Percentiles rank a stretch among this genome's conserved stretches.
Evolutionary conservation across 148 eudicot genomes (phyloP).

Genomic region (Simmondsia chinensis): DNA sequence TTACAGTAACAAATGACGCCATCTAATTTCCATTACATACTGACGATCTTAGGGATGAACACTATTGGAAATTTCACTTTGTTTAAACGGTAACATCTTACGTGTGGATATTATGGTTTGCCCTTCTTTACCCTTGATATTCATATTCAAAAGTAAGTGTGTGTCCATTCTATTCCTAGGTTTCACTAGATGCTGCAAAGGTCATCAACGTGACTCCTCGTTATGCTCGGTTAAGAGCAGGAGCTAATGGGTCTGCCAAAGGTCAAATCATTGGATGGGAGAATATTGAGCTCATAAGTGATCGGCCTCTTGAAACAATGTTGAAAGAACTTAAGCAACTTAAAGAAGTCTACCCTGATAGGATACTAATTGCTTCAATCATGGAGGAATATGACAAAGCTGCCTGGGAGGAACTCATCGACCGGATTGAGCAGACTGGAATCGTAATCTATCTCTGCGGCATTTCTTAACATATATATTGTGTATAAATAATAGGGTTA

Average conservation of each 20-base stretch:
- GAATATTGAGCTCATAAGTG: constrained; percentile 93
- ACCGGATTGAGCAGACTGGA: constrained; percentile 94
- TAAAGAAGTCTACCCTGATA: constrained; percentile 94
- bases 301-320: constrained; percentile 97
- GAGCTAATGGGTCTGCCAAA: constrained; percentile 72
- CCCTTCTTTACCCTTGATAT: too few relatives aligned
- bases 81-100: too few relatives aligned
- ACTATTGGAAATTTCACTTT: too few relatives aligned
- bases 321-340: constrained; percentile 78
- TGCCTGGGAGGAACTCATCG: constrained; percentile 96
- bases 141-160: too few relatives aligned
- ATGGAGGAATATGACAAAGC: constrained; percentile 94
- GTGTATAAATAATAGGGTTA: neutral
- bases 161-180: too few relatives aligned
- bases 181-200: constrained; percentile 87
- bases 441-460: constrained; percentile 34
- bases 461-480: neutral
- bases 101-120: too few relatives aligned
- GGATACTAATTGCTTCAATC: constrained; percentile 89
- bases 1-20: too few relatives aligned
- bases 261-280: constrained; percentile 95
- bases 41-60: too few relatives aligned
- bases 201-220: constrained; percentile 95
- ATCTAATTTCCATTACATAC: too few relatives aligned
- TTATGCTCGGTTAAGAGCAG: constrained; percentile 75